Evolutionary conservation across 331 rosid genomes (phyloP).

Genomic region (Pyrus hybrid): DNA sequence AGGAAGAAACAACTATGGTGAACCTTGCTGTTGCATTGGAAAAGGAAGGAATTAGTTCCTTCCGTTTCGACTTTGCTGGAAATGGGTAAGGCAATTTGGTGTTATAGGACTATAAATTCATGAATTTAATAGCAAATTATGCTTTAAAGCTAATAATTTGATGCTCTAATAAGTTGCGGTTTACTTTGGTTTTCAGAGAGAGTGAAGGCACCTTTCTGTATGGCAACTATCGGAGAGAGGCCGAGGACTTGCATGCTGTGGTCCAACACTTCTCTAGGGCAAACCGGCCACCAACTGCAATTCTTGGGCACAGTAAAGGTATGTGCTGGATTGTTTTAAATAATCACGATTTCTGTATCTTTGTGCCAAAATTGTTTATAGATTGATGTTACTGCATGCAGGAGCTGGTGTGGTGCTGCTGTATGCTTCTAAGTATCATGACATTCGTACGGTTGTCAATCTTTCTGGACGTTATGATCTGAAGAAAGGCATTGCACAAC

Average conservation of each 20-base stretch:
- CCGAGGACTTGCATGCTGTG: constrained; percentile 61
- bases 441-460: constrained; percentile 43
- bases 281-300: constrained; percentile 37
- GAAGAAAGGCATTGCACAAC: constrained; percentile 36
- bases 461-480: constrained; percentile 65
- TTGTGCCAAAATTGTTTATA: background rate
- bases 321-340: background rate
- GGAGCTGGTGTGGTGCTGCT: constrained; percentile 62
- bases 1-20: constrained; percentile 2
- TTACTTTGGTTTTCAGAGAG: constrained; percentile 43
- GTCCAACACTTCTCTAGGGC: constrained; percentile 44
- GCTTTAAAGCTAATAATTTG: background rate
- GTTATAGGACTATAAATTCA: too few relatives aligned
- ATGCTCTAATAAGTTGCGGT: constrained; percentile 20
- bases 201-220: constrained; percentile 72
- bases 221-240: constrained; percentile 52
- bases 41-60: constrained; percentile 46
- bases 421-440: constrained; percentile 47
- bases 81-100: constrained; percentile 43
- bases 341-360: background rate
- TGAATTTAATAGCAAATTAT: too few relatives aligned
- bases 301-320: constrained; percentile 91
- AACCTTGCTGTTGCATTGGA: constrained; percentile 61
- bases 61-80: constrained; percentile 73
- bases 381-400: constrained; percentile 11